Base-by-base conservation (phyloP, 1,284 basidiomycete genomes). In the Malassezia caprae region DNA sequence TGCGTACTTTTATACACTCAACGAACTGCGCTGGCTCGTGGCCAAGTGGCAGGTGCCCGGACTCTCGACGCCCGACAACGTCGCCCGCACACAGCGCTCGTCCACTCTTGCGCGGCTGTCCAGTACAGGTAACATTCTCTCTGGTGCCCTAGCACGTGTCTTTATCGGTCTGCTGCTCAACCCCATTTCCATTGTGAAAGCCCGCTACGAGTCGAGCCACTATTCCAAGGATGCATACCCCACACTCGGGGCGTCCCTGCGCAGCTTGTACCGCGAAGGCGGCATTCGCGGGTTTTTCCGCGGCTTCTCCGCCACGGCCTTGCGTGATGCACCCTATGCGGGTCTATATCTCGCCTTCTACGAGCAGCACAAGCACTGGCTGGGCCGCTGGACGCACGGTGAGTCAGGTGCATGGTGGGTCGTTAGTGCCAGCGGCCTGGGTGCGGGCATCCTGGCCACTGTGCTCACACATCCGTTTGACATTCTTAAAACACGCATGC, bases 311-410 rank as follows among this genome's bases (percentile, higher is more conserved):
- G 89, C 91, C 0, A 91, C 90, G 1, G 88, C 90, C 0, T 78
- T 93, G 21, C 81, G 93, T 32, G 93, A 98, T 72, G 93, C 93
- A 2, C 94, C 93, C 0, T 93, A 96, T 67, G 91, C 93, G 0
- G 93, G 93, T 0, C 75, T 98, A 8, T 99, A 96, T 65, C 80
- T 96, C 17, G 83, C 90, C 0, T 83, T 86, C 49, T 98, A 99
- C 73, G 93, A 73, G 51, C 62, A 59, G 23, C 47, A 56, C 40
- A 74, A 74, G 52, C 55, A 55, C 7, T 44, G 56, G 26, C 61
- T 73, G 6, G 49, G 60, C n/a, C 24, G 49, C 1, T 32, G 55
- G 7, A 13, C 56, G 13, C 27, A 48, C n/a, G 26, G 48, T 50
- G 40, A 58, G 3, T 65, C 64, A 1, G 68, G 68, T 11, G 60